phyloP scores from a whole-genome alignment of 345 rosid genomes.

The Arabis hirsuta region DNA sequence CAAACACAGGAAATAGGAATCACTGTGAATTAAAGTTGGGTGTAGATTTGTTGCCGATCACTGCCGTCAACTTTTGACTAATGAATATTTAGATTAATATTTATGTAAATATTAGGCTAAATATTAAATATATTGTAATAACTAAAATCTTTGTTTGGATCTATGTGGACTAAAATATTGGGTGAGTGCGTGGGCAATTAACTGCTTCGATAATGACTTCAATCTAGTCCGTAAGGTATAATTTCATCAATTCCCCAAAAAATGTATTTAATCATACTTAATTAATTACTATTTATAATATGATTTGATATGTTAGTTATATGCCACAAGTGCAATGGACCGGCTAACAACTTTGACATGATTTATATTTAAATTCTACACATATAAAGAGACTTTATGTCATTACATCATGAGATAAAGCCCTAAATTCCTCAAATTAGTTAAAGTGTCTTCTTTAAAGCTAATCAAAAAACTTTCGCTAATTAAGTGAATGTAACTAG shows the following conservation, averaged over 20 bases:
- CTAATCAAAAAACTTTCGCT: slow-evolving; percentile 24
- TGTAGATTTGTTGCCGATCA: slow-evolving; percentile 39
- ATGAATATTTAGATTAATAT: slow-evolving; percentile 19
- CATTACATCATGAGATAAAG: slow-evolving; percentile 44
- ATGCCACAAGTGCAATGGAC: slow-evolving; percentile 42
- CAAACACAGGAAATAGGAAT: too few relatives aligned
- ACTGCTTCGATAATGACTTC: slow-evolving; percentile 44
- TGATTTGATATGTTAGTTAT: slow-evolving; percentile 42
- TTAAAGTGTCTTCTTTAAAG: slow-evolving; percentile 38
- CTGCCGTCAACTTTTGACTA: slow-evolving; percentile 47
- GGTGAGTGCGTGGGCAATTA: slow-evolving; percentile 43
- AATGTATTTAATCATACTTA: slow-evolving; percentile 24
- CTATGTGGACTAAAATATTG: slow-evolving; percentile 21
- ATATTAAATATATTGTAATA: slow-evolving; percentile 22
- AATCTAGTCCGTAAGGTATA: slow-evolving; percentile 36
- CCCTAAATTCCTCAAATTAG: slow-evolving; percentile 47
- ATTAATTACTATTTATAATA: slow-evolving; percentile 3
- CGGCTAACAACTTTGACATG: slow-evolving; percentile 42
- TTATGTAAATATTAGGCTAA: slow-evolving; percentile 20
- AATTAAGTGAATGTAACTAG: slow-evolving; percentile 30
- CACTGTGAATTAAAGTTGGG: slow-evolving; percentile 16
- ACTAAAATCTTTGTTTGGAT: slow-evolving; percentile 16
- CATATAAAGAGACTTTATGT: slow-evolving; percentile 39
- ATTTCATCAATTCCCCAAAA: slow-evolving; percentile 21
- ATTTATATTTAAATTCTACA: slow-evolving; percentile 21